Base-by-base conservation (phyloP, 495 filamentous ascomycete species). In the Cercophora newfieldiana region DNA sequence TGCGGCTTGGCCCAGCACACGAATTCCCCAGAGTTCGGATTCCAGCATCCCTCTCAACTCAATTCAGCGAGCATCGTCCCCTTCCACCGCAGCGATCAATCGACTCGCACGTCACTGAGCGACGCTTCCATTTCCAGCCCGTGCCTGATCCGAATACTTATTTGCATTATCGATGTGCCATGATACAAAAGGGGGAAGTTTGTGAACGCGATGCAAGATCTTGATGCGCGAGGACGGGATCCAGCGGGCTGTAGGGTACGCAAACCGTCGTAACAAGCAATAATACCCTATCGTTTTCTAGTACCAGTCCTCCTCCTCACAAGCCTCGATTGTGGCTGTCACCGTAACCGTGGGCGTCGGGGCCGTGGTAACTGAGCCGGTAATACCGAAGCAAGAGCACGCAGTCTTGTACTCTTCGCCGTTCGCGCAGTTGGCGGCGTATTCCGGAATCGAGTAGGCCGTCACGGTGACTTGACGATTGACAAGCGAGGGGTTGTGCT, bases 301-400 rank as follows among this genome's bases (percentile, higher is more conserved):
- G 37, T 44, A 14, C 37, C 37, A n/a, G n/a, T 44, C 37, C 37
- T 44, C 37, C 37, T 44, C 37, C 10, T 8, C 10, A 59, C 73
- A 75, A 62, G 61, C 71, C 47, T 75, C 71, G 44, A 71, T 33
- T 16, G 74, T 75, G n/a, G 60, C 64, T 53, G 75, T 74, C 22
- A 74, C 69, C 12, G 74, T 75, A 25, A 74, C 74, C 14, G 74
- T 78, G 10, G 74, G 68, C 25, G 63, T 59, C 1, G 70, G 61
- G 8, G 68, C 72, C 3, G 75, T 78, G 61, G 68, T 68, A 8
- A 71, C 69, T n/a, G 69, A 29, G 29, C 64, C 74, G 25, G 74
- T 75, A 29, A 76, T 50, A 26, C 74, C 75, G 56, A 69, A 76
- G 74, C 75, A 78, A n/a, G 63, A 63, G 72, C 75, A 78, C 33